Evolutionary conservation across 306 rosid species (phyloP).

Genomic region (Prunus kanzakura): DNA sequence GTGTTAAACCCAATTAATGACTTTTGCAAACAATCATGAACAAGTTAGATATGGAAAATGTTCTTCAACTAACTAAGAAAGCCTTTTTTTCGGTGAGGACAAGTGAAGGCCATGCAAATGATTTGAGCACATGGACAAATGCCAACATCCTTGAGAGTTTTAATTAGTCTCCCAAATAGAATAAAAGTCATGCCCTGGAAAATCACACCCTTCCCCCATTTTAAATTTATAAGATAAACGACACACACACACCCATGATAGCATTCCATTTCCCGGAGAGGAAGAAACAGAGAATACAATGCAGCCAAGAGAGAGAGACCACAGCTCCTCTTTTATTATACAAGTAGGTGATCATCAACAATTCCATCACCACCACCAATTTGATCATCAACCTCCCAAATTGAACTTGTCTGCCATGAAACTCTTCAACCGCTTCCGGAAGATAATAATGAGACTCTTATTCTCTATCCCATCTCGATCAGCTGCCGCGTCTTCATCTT

Average conservation of each 20-base stretch:
- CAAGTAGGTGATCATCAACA: conserved; percentile 22
- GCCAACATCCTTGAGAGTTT: conserved; percentile 16
- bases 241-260: conserved; percentile 46
- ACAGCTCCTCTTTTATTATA: conserved; percentile 35
- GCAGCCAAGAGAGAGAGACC: conserved; percentile 21
- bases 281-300: conserved; percentile 45
- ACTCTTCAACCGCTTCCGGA: conserved; percentile 57
- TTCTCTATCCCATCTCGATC: conserved; percentile 37
- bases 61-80: conserved; percentile 13
- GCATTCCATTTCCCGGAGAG: conserved; percentile 68
- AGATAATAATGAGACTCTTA: conserved; percentile 49
- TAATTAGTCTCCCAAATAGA: conserved; percentile 23
- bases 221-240: conserved; percentile 18
- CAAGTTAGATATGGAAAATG: background rate
- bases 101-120: conserved; percentile 53
- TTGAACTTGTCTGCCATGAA: conserved; percentile 59
- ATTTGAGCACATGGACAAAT: conserved; percentile 60
- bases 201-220: conserved; percentile 20
- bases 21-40: background rate
- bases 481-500: background rate
- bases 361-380: background rate
- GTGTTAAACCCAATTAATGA: background rate
- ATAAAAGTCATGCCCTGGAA: conserved; percentile 30
- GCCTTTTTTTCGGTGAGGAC: conserved; percentile 25
- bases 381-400: conserved; percentile 4